A percentile compares a stretch with the other conserved stretches of the same genome.
These are phyloP conservation scores for Aurantiochytrium sp. DNA, from an alignment of 108 stramenopile genomes.

Conservation along the genomic window DNA sequence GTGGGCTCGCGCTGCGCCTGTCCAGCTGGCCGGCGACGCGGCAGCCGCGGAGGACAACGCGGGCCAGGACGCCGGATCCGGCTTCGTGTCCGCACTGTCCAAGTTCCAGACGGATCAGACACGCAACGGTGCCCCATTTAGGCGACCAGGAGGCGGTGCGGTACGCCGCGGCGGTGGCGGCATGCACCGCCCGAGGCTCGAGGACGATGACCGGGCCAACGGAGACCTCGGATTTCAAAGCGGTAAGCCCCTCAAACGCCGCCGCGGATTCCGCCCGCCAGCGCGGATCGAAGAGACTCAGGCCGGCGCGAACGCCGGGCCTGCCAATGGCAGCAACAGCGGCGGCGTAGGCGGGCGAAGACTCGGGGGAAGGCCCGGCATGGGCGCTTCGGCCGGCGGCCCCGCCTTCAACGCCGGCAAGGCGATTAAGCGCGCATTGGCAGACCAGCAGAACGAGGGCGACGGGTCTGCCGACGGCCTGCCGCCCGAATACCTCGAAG, in stretches of 20 bases:
- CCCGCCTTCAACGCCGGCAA: not conserved
- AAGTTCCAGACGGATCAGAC: not conserved
- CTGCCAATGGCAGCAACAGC: not conserved
- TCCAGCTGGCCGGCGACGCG: not conserved
- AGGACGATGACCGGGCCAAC: not conserved
- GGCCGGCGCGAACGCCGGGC: not conserved
- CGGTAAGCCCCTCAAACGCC: not conserved
- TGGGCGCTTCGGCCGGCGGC: not conserved
- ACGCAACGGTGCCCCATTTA: not conserved
- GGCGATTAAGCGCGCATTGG: not conserved
- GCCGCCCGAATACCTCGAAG: slow-evolving; percentile 1
- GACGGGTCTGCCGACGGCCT: not conserved
- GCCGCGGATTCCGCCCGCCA: not conserved
- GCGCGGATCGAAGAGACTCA: not conserved
- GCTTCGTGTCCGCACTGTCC: not conserved
- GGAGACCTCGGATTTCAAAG: not conserved
- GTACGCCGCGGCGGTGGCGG: no score
- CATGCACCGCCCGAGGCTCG: no score
- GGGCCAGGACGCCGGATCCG: not conserved
- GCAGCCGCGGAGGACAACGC: not conserved
- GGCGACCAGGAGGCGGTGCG: no score
- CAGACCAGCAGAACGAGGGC: not conserved
- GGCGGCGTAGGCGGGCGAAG: not conserved
- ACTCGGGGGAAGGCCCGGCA: not conserved
- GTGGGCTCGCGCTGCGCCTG: not conserved